Percentiles rank a stretch among this genome's conserved stretches.
Evolutionary conservation across 805 yeast genomes (phyloP).

Genomic region (Kazachstania taianensis): DNA sequence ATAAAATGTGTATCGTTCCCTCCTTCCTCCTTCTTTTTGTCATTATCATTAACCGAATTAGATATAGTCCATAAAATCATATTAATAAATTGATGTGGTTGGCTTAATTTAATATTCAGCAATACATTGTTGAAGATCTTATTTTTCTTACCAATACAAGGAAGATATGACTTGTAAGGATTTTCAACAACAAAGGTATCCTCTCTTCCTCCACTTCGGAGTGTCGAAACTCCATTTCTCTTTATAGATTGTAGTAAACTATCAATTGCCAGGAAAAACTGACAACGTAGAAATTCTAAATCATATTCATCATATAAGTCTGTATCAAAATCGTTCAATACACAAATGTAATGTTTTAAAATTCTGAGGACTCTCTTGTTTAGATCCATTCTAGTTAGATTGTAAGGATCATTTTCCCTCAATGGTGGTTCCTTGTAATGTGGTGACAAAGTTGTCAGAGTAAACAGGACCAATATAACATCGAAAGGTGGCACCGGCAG

Average conservation of each 20-base stretch:
- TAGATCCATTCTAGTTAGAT: constrained; percentile 22
- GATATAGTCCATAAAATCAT: constrained; percentile 22
- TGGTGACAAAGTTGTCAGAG: constrained; percentile 30
- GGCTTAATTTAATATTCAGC: constrained; percentile 12
- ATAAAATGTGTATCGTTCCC: constrained; percentile 7
- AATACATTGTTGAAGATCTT: constrained; percentile 15
- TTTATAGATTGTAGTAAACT: constrained; percentile 7
- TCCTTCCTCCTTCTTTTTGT: too few relatives aligned
- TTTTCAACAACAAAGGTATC: too few relatives aligned
- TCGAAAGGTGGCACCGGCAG: constrained; percentile 27
- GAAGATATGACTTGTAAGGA: constrained; percentile 20
- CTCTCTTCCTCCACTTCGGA: too few relatives aligned
- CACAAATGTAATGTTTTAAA: constrained; percentile 14
- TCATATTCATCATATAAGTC: constrained; percentile 10
- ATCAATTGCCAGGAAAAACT: constrained; percentile 19
- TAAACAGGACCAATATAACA: constrained; percentile 28
- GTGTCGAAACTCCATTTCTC: neutral
- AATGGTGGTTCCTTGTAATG: constrained; percentile 20
- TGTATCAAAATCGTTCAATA: constrained; percentile 14
- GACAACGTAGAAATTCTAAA: constrained; percentile 24
- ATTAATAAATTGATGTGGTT: constrained; percentile 19
- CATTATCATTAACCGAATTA: constrained; percentile 12
- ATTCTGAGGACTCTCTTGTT: constrained; percentile 29
- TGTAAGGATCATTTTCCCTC: constrained; percentile 21
- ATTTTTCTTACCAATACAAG: constrained; percentile 13